These are phyloP conservation scores for Rhamnella rubrinervis DNA, from an alignment of 331 rosid genomes.

Conservation along the genomic window DNA sequence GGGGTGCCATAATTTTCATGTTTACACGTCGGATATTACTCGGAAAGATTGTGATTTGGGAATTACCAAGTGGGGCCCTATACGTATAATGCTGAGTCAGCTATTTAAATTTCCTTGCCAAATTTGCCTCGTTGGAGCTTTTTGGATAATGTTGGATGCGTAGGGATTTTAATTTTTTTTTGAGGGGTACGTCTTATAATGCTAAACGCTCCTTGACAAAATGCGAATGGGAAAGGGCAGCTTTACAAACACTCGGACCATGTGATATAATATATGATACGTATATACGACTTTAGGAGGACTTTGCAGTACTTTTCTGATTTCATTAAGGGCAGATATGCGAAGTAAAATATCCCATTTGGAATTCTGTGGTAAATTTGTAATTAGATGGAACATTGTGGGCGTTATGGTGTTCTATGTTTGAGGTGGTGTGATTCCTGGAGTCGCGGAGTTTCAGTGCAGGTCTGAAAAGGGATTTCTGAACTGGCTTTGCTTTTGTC, in stretches of 20 bases:
- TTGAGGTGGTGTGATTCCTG: too few species aligned
- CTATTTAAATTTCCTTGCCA: not conserved
- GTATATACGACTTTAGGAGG: not conserved
- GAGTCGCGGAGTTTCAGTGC: too few species aligned
- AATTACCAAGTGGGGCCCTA: not conserved
- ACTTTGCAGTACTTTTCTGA: not conserved
- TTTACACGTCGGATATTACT: slow-evolving; percentile 41
- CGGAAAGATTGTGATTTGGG: slow-evolving; percentile 1
- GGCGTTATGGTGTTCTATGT: too few species aligned
- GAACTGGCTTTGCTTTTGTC: too few species aligned
- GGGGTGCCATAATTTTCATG: not conserved
- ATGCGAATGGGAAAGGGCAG: not conserved
- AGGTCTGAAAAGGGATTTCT: too few species aligned
- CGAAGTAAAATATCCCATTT: too few species aligned
- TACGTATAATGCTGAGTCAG: slow-evolving; percentile 30
- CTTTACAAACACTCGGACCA: not conserved
- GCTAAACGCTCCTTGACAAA: not conserved
- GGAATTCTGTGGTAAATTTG: not conserved
- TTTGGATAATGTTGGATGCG: slow-evolving; percentile 31
- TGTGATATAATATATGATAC: not conserved
- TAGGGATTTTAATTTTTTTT: not conserved
- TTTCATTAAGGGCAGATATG: not conserved
- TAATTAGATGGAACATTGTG: not conserved
- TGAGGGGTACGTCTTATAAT: too few species aligned
- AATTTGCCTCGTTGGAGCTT: too few species aligned